Percentiles rank a stretch among this genome's conserved stretches.
Evolutionary conservation across 2,329 filamentous ascomycete genomes (phyloP).

Genomic region (Eurotiales sp.): DNA sequence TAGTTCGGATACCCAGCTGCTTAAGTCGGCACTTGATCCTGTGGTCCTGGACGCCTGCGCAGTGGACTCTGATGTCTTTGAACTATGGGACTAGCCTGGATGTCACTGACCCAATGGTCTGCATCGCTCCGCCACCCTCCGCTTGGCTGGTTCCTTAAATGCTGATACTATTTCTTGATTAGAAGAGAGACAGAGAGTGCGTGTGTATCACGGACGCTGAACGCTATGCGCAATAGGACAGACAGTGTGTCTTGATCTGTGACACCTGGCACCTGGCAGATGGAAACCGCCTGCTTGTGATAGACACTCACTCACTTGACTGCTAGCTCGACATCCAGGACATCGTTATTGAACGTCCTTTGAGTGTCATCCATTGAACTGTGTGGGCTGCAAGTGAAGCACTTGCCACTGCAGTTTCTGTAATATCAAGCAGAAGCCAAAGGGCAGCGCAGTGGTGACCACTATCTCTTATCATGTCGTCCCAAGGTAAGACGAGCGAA

Average conservation of each 20-base stretch:
- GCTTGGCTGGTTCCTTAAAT: not conserved
- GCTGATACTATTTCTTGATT: not conserved
- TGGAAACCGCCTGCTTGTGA: not conserved
- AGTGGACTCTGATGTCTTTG: too few relatives aligned
- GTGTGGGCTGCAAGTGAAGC: too few relatives aligned
- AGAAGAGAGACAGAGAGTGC: not conserved
- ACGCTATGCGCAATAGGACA: not conserved
- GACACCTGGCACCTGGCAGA: not conserved
- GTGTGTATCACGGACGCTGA: not conserved
- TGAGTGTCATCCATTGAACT: too few relatives aligned
- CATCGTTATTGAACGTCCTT: too few relatives aligned
- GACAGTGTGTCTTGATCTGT: not conserved
- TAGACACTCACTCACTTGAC: not conserved
- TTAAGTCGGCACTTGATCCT: not conserved
- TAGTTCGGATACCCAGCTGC: not conserved
- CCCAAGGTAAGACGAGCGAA: conserved; percentile 1
- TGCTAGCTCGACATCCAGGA: too few relatives aligned
- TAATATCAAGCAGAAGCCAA: not conserved
- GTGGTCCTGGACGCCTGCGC: too few relatives aligned
- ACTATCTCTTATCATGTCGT: not conserved
- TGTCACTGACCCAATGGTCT: not conserved
- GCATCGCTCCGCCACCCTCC: not conserved
- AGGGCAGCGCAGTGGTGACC: not conserved
- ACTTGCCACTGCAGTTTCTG: too few relatives aligned
- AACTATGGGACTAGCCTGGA: too few relatives aligned